Evolutionary conservation across 345 rosid genomes (phyloP).

Genomic region (Citropsis articulata): DNA sequence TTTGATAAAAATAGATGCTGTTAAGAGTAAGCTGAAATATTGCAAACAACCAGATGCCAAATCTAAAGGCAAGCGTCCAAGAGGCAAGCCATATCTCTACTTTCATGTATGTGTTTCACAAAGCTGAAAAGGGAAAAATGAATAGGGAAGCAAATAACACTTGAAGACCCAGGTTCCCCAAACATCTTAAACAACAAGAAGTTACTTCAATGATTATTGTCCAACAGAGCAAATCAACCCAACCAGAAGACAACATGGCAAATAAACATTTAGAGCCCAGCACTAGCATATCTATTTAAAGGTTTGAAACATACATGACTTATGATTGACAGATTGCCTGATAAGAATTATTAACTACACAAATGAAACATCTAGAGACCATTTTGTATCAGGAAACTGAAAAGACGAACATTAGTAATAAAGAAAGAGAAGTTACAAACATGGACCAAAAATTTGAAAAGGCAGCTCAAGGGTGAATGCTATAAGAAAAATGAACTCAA

Average conservation of each 20-base stretch:
- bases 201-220: not conserved
- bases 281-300: not conserved
- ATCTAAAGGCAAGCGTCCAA: not conserved
- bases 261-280: not conserved
- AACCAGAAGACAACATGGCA: not conserved
- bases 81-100: not conserved
- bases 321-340: not conserved
- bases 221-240: not conserved
- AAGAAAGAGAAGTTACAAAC: not conserved
- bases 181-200: not conserved
- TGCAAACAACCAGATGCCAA: not conserved
- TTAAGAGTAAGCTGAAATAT: not conserved
- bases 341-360: not conserved
- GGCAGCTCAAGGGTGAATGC: not conserved
- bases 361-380: not conserved
- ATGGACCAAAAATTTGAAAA: not conserved
- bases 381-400: not conserved
- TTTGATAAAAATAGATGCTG: not conserved
- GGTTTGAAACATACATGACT: not conserved
- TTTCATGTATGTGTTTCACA: not conserved
- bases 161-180: not conserved
- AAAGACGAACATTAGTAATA: not conserved
- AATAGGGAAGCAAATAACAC: not conserved
- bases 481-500: not conserved
- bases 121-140: not conserved